A percentile compares a stretch with the other conserved stretches of the same genome.
Conservation (phyloP, 129 eudicot genomes). For the Dittrichia graveolens region DNA sequence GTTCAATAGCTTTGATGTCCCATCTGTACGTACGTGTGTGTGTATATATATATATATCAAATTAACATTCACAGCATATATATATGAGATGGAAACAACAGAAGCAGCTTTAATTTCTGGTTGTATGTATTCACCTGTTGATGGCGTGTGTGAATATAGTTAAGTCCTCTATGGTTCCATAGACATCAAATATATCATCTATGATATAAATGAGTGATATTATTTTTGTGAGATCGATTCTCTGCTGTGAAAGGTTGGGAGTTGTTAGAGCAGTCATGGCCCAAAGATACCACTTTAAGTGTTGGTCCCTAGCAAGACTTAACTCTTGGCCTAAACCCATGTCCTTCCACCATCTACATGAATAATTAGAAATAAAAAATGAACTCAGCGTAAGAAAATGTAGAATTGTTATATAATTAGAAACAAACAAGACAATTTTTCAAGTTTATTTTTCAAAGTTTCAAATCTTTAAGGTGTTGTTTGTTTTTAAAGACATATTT, state of each 20-base stretch:
- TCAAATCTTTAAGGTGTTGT: too few species aligned
- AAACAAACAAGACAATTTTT: too few species aligned
- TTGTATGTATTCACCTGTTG: constrained; percentile 29
- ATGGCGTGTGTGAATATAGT: constrained; percentile 45
- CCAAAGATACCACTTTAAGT: constrained; percentile 57
- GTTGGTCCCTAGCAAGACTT: constrained; percentile 43
- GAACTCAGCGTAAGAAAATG: too few species aligned
- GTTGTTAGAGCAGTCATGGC: constrained; percentile 40
- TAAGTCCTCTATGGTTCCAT: constrained; percentile 41
- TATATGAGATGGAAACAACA: too few species aligned
- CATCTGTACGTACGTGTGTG: constrained; percentile 29
- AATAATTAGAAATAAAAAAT: too few species aligned
- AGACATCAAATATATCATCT: constrained; percentile 60
- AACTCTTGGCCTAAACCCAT: constrained; percentile 38
- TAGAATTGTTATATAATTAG: too few species aligned
- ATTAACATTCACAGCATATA: neutral
- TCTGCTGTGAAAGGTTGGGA: constrained; percentile 30
- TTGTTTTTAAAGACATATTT: too few species aligned
- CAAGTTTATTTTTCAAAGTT: too few species aligned
- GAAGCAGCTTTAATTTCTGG: neutral
- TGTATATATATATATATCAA: too few species aligned
- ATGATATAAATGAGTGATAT: constrained; percentile 46
- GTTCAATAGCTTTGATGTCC: constrained; percentile 34
- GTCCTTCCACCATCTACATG: constrained; percentile 47
- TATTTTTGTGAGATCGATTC: constrained; percentile 46